Conservation (phyloP, 2,329 filamentous ascomycete genomes). For the Penicillium digitatum region DNA sequence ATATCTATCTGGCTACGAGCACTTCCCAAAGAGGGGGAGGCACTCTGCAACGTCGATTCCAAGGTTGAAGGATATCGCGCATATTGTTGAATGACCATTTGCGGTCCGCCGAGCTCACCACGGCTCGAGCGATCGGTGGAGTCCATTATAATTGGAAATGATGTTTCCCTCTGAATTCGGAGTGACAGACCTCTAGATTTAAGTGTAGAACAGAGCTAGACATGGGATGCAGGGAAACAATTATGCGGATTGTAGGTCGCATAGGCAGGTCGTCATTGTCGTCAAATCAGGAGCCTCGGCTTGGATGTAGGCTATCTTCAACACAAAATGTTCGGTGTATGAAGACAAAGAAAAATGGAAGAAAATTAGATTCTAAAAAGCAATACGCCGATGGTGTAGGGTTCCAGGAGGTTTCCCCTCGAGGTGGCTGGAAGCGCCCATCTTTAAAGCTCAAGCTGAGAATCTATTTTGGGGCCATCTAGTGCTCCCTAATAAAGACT, state of each 20-base stretch:
- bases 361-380: background rate
- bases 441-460: constrained; percentile 26
- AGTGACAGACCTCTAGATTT: background rate
- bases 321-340: background rate
- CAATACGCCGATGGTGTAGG: background rate
- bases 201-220: constrained; percentile 1
- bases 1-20: constrained; percentile 31
- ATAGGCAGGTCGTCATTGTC: constrained; percentile 7
- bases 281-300: background rate
- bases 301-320: constrained; percentile 1
- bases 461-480: constrained; percentile 34
- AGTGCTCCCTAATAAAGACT: constrained; percentile 23
- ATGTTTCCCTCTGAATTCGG: constrained; percentile 28
- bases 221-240: constrained; percentile 4
- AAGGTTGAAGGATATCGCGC: constrained; percentile 36
- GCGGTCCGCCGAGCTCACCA: constrained; percentile 24
- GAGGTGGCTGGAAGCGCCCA: constrained; percentile 26
- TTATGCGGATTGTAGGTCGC: constrained; percentile 9
- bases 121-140: constrained; percentile 24
- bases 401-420: constrained; percentile 20
- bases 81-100: constrained; percentile 39
- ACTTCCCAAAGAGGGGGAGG: constrained; percentile 39
- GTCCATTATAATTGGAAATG: constrained; percentile 31
- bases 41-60: constrained; percentile 36
- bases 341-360: background rate